phyloP scores from a whole-genome alignment of 176 grass and related monocot species.

The Poa annua region DNA sequence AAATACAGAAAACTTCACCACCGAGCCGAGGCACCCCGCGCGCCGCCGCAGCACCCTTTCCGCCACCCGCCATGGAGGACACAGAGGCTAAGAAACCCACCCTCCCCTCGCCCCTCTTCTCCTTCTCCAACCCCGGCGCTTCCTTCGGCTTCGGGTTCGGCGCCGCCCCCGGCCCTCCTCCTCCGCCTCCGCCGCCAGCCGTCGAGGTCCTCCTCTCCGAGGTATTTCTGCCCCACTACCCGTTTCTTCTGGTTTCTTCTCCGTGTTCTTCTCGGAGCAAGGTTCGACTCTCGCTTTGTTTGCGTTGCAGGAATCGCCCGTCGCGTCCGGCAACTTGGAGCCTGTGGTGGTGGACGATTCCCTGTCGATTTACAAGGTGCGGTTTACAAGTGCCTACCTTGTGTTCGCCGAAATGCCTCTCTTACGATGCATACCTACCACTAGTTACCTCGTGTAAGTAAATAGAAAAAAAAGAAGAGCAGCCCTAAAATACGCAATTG shows the following conservation, averaged over 20 bases:
- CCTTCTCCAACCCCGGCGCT: conserved; percentile 50
- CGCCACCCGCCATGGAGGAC: conserved; percentile 36
- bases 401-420: conserved; percentile 29
- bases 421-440: background rate
- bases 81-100: conserved; percentile 30
- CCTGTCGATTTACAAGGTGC: conserved; percentile 83
- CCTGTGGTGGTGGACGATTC: conserved; percentile 57
- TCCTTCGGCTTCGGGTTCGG: conserved; percentile 58
- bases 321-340: conserved; percentile 38
- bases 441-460: background rate
- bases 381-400: background rate
- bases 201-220: conserved; percentile 67
- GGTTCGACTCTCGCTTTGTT: background rate
- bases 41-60: background rate
- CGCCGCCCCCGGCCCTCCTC: conserved; percentile 34
- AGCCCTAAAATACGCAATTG: background rate
- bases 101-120: conserved; percentile 53
- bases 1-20: background rate
- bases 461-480: background rate
- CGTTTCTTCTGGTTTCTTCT: background rate
- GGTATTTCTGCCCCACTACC: conserved; percentile 26
- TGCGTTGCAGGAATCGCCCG: conserved; percentile 48
- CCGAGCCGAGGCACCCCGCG: background rate
- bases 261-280: background rate
- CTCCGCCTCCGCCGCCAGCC: conserved; percentile 54